Base-by-base conservation (phyloP, 805 yeast species). In the Peterozyma toletana region DNA sequence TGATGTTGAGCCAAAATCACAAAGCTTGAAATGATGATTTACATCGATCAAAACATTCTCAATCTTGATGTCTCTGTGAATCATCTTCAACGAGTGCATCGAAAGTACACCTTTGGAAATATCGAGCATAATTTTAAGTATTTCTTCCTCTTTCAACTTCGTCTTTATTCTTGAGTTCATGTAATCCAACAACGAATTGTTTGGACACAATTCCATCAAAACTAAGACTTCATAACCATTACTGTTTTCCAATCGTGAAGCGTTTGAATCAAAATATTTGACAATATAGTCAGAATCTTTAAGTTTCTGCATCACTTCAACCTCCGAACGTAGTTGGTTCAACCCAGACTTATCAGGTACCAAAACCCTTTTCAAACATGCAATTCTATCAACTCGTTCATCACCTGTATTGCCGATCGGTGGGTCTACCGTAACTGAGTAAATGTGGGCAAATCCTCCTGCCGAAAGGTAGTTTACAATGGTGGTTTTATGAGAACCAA, bases 1-100 rank as follows among this genome's bases (percentile, higher is more conserved):
- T 9, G 86, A 73, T 1, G 93, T 83, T 1, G 96, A 87, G 3
- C 99, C 99, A 64, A 93, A 93, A 65, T 93, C 99, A 56, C 96
- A 86, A 17, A 93, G 66, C 59, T 89, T 90, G 66, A 84, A 93
- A 51, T 73, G 71, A 47, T 81, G 78, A 2, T 72, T 59, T 3
- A 74, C 66, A 59, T 86, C 89, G 33, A 93, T 86, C 46, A 91
- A 69, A 15, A 91, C 96, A 62, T 91, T 93, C 59, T 91, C 98
- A 50, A 93, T 89, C 66, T 93, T 93, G 51, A 91, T 79, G 65
- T 93, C 98, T 38, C 98, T 73, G 62, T 91, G 99, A 44, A 91
- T 82, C 56, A 91, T 67, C 36, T 86, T 81, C 44, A 78, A 56
- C 42, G 74, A 72, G 64, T 91, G 99, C 96, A 93, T 88, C 53